These are phyloP conservation scores for Trichoderma sp. DNA, from an alignment of 2,329 filamentous ascomycete species.

Conservation along the genomic window DNA sequence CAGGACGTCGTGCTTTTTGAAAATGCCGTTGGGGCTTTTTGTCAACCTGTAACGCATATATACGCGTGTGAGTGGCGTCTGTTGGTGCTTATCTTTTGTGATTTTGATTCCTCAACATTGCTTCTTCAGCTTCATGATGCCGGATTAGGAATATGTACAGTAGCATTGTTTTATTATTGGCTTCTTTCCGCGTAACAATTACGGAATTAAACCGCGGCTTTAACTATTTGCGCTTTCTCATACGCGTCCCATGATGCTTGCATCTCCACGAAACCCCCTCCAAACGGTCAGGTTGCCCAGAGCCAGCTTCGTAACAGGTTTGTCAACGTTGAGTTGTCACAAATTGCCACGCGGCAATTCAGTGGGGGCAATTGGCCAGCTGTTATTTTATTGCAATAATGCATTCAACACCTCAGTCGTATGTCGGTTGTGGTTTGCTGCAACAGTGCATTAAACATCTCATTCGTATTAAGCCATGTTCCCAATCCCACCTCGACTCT, in stretches of 20 bases:
- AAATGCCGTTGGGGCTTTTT: background rate
- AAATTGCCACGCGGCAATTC: background rate
- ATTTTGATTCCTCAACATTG: background rate
- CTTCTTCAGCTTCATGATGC: background rate
- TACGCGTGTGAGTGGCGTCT: background rate
- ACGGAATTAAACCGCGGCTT: background rate
- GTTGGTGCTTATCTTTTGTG: background rate
- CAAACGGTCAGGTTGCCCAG: background rate
- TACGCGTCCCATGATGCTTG: background rate
- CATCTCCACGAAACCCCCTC: background rate
- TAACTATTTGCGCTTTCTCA: background rate
- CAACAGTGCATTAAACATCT: background rate
- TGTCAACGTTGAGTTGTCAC: background rate
- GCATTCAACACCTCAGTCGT: background rate
- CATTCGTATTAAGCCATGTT: background rate
- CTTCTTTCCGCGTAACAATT: background rate
- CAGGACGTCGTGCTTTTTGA: no score
- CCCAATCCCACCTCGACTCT: background rate
- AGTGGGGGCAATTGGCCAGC: background rate
- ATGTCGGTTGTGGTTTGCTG: background rate
- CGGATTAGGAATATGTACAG: background rate
- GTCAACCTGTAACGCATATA: background rate
- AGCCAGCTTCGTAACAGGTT: background rate
- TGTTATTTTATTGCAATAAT: background rate
- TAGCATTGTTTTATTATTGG: background rate